Evolutionary conservation across 371 early-diverging fungal species (phyloP).

Genomic region (Mortierella polycephala): DNA sequence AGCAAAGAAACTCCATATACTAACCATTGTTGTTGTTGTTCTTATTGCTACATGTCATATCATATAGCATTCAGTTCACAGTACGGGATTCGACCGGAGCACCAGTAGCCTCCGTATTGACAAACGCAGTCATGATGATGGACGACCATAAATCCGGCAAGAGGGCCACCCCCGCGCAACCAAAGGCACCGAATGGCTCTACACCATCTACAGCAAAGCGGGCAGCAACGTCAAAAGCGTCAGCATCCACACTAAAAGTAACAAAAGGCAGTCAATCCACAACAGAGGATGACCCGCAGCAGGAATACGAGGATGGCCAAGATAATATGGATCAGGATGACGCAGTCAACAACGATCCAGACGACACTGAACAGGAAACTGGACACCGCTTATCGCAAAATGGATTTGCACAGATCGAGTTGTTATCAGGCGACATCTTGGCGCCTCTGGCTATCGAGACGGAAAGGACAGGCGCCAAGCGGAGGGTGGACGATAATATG

Average conservation of each 20-base stretch:
- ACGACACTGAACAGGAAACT: conserved; percentile 47
- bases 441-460: conserved; percentile 17
- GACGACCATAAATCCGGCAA: conserved; percentile 96
- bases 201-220: conserved; percentile 19
- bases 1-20: neutral
- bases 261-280: conserved; percentile 1
- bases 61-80: conserved; percentile 74
- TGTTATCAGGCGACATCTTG: conserved; percentile 30
- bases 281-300: conserved; percentile 3
- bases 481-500: conserved; percentile 35
- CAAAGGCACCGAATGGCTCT: conserved; percentile 15
- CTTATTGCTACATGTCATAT: conserved; percentile 1
- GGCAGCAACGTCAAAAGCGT: neutral
- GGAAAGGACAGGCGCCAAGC: conserved; percentile 35
- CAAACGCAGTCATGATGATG: conserved; percentile 95
- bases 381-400: conserved; percentile 29
- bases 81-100: conserved; percentile 77
- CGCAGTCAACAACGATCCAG: conserved; percentile 23
- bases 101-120: conserved; percentile 82
- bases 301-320: conserved; percentile 36
- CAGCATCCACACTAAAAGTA: conserved; percentile 1
- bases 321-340: conserved; percentile 47
- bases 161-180: conserved; percentile 40
- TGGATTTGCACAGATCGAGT: conserved; percentile 14
- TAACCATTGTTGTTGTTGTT: conserved; percentile 3